A percentile compares a stretch with the other conserved stretches of the same genome.
Evolutionary conservation across 768 basidiomycete species (phyloP).

Genomic region (Hemileccinum impolitum): DNA sequence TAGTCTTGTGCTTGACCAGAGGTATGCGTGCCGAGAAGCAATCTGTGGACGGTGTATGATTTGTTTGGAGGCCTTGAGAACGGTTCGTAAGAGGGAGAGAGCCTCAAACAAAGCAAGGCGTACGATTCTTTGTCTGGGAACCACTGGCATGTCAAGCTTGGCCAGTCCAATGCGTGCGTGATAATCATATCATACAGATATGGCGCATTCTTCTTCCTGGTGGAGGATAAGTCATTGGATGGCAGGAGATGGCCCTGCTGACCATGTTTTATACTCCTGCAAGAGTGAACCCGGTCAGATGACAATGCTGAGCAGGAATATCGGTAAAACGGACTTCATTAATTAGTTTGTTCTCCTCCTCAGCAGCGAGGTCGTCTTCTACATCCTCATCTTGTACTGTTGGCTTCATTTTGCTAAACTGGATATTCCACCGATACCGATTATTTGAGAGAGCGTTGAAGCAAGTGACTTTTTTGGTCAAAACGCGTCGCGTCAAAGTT

Average conservation of each 20-base stretch:
- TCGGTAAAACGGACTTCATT: slow-evolving; percentile 60
- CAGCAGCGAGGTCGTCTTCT: slow-evolving; percentile 77
- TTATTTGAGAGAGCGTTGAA: not conserved
- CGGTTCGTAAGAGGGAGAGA: not conserved
- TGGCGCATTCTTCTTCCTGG: slow-evolving; percentile 94
- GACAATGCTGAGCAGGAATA: not conserved
- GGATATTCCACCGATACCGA: not conserved
- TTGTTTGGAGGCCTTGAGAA: slow-evolving; percentile 75
- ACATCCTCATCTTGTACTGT: slow-evolving; percentile 55
- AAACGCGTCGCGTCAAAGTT: slow-evolving; percentile 28
- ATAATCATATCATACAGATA: slow-evolving; percentile 97
- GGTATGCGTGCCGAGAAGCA: slow-evolving; percentile 96
- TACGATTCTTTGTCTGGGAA: slow-evolving; percentile 95
- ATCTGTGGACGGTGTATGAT: slow-evolving; percentile 91
- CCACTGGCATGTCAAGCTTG: slow-evolving; percentile 97
- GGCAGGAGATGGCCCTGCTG: slow-evolving; percentile 12
- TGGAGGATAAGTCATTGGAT: not conserved
- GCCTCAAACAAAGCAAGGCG: slow-evolving; percentile 27
- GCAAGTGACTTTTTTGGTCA: slow-evolving; percentile 3
- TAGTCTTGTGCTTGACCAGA: slow-evolving; percentile 93
- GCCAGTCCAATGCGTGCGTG: slow-evolving; percentile 98
- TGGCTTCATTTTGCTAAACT: slow-evolving; percentile 41
- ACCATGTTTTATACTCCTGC: slow-evolving; percentile 89
- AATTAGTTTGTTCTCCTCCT: slow-evolving; percentile 85
- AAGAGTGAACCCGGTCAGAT: slow-evolving; percentile 11